Evolutionary conservation across 257 asterid species (phyloP), one percentile per base, ranked within the genome.

Genomic region (Sherardia arvensis): DNA sequence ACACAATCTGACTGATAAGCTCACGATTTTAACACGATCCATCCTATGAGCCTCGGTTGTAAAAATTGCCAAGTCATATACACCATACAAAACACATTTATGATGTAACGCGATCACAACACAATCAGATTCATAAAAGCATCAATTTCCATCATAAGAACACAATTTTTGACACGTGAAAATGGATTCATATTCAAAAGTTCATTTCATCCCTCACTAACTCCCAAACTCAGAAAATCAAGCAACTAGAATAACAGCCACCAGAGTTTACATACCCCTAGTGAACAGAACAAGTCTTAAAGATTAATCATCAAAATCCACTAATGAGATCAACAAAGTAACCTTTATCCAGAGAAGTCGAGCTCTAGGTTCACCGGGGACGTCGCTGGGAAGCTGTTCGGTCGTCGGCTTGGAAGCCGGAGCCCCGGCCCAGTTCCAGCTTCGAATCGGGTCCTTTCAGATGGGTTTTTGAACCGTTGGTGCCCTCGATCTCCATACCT

Each of bases 301-400:
- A 8, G 20, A 60, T 36, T 20, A 20, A 20, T 20, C 25, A 11
- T 21, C 22, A 55, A 25, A 27, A 1, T 33, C 15, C 17, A 33
- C 48, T 22, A 33, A 57, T 5, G 17, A 18, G 9, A 21, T 32
- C 58, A 53, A 53, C 12, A 22, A 0, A 17, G 53, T 62, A 91
- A 96, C 96, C 81, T 79, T 79, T 76, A 77, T 23, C 68, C 51
- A 25, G 55, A 1, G 53, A 25, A 58, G 56, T n/a, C n/a, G n/a
- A n/a, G n/a, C n/a, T n/a, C n/a, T n/a, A n/a, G n/a, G n/a, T n/a
- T n/a, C n/a, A n/a, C n/a, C n/a, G n/a, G n/a, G n/a, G n/a, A n/a
- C n/a, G n/a, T 29, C 90, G 95, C 43, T 95, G 91, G 2, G 96
- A 91, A 66, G 86, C 76, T 22, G 88, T 81, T 53, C 69, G 74